These are phyloP conservation scores for Lagerstroemia speciosa DNA, from an alignment of 345 rosid species.

Conservation along the genomic window DNA sequence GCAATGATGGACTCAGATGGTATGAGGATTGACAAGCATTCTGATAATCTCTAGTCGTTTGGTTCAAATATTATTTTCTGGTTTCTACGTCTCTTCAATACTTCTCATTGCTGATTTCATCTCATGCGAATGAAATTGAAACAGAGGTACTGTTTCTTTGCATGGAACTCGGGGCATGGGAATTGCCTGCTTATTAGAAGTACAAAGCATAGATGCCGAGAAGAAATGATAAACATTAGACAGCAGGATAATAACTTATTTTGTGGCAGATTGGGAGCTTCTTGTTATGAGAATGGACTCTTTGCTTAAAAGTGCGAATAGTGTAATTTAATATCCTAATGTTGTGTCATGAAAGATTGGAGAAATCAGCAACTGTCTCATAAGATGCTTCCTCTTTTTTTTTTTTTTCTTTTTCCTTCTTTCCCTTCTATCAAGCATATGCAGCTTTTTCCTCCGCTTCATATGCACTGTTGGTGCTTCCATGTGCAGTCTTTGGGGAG, in stretches of 20 bases:
- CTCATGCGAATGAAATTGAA: neutral
- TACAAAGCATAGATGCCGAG: neutral
- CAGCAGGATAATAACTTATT: neutral
- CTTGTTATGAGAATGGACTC: no score
- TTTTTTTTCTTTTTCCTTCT: neutral
- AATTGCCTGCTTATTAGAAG: neutral
- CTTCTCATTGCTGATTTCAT: neutral
- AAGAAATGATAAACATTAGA: neutral
- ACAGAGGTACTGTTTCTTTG: neutral
- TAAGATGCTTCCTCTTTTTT: neutral
- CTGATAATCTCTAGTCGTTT: neutral
- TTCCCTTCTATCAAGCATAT: neutral
- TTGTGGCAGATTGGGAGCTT: no score
- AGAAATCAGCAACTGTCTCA: neutral
- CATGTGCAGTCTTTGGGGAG: slow-evolving; percentile 91
- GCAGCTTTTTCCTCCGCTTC: neutral
- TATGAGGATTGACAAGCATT: neutral
- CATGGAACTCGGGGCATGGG: neutral
- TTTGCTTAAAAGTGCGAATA: neutral
- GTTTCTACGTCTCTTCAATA: neutral
- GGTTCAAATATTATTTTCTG: neutral
- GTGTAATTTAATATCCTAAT: neutral
- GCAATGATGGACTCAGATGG: neutral
- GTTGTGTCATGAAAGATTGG: neutral
- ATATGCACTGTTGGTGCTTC: neutral